Evolutionary conservation across 768 basidiomycete genomes (phyloP).

Genomic region (Mycena latifolia): DNA sequence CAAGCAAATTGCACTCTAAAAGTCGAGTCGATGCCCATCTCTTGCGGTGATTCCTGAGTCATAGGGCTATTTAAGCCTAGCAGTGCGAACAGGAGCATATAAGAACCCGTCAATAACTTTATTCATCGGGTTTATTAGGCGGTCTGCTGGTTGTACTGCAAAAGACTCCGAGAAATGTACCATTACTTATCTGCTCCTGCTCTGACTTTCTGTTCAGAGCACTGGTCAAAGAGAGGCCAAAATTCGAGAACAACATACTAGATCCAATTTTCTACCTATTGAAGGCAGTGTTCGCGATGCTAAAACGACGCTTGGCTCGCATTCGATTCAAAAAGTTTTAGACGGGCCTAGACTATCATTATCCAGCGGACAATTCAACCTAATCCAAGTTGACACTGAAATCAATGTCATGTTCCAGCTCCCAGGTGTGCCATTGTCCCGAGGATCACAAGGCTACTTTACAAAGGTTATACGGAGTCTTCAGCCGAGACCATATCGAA

Average conservation of each 20-base stretch:
- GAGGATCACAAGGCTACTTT: constrained; percentile 9
- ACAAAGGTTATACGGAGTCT: neutral
- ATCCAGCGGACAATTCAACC: too few relatives aligned
- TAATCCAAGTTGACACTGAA: neutral
- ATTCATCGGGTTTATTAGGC: too few relatives aligned
- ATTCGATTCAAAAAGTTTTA: neutral
- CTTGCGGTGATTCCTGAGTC: too few relatives aligned
- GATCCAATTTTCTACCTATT: neutral
- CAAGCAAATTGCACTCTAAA: too few relatives aligned
- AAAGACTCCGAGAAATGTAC: neutral
- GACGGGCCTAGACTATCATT: too few relatives aligned
- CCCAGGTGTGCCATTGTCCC: neutral
- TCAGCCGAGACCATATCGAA: neutral
- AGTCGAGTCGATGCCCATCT: too few relatives aligned
- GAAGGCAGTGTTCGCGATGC: neutral
- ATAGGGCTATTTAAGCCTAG: too few relatives aligned
- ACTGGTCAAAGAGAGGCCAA: neutral
- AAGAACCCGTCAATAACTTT: neutral
- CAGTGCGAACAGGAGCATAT: neutral
- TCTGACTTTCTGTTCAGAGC: neutral
- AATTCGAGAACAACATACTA: constrained; percentile 1
- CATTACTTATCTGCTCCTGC: neutral
- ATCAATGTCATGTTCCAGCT: constrained; percentile 1
- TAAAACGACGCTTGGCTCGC: constrained; percentile 2
- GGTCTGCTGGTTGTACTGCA: too few relatives aligned